These are phyloP conservation scores for Aspergillus coremiiformis DNA, from an alignment of 495 filamentous ascomycete species.

Conservation along the genomic window DNA sequence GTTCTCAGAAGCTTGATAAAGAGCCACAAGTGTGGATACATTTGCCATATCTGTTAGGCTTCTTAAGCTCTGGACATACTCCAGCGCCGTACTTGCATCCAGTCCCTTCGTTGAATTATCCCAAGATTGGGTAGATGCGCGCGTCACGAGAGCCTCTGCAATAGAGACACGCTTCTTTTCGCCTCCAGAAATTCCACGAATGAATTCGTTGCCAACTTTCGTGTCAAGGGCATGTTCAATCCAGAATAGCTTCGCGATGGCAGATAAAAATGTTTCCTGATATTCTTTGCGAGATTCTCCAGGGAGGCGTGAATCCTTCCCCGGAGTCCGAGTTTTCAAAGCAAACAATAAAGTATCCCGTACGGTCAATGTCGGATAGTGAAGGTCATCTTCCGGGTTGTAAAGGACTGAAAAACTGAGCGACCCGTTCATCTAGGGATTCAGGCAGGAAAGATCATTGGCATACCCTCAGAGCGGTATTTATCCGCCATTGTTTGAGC, in stretches of 20 bases:
- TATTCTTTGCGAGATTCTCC: constrained; percentile 58
- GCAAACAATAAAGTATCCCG: constrained; percentile 65
- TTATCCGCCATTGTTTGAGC: constrained; percentile 53
- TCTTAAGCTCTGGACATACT: constrained; percentile 57
- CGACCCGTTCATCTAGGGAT: background rate
- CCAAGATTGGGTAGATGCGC: constrained; percentile 58
- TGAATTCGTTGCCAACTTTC: constrained; percentile 58
- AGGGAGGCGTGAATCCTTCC: constrained; percentile 48
- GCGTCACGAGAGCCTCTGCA: constrained; percentile 60
- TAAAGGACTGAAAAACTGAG: constrained; percentile 40
- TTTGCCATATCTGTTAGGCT: constrained; percentile 55
- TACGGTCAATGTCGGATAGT: constrained; percentile 67
- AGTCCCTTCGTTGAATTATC: constrained; percentile 64
- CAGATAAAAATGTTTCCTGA: constrained; percentile 57
- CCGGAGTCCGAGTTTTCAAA: constrained; percentile 59
- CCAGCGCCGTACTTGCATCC: constrained; percentile 59
- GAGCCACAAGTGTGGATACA: constrained; percentile 53
- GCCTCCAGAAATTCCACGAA: constrained; percentile 64
- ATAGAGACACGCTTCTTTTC: constrained; percentile 70
- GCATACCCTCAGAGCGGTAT: constrained; percentile 51
- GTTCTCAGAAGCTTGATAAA: constrained; percentile 67
- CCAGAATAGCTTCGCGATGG: constrained; percentile 71
- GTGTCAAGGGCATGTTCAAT: constrained; percentile 63
- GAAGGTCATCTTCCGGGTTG: constrained; percentile 68
- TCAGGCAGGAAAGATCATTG: background rate